Evolutionary conservation across 148 eudicot species (phyloP), one percentile per base, ranked within the genome.

Genomic region (Arbutus unedo): DNA sequence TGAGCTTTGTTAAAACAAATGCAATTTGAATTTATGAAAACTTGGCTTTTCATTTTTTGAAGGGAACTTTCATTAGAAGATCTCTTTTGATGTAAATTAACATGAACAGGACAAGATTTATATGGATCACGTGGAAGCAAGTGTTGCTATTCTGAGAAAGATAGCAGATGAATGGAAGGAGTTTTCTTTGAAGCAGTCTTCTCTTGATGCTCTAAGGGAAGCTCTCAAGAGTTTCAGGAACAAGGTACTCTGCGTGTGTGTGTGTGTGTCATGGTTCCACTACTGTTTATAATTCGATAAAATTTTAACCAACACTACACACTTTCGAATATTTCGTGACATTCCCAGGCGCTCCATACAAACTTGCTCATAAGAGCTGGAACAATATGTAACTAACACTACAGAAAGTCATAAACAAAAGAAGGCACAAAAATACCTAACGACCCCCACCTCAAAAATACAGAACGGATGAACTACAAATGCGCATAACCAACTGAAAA

Each of bases 61-160:
- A 62, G 44, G 82, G n/a, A n/a, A n/a, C n/a, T 4, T 71, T 48
- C 10, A 44, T 49, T 38, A 18, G 9, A 64, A 78, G 49, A 80
- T 21, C 23, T 55, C 6, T 81, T 54, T 77, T 11, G 16, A 82
- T 84, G 44, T 38, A 18, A 79, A 60, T 79, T 87, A 41, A 54
- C 79, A 19, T 55, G 15, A 77, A 79, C 90, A 92, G 98, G 94
- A 91, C 74, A 91, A 89, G 57, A 71, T 91, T 31, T 94, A 94
- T 83, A 83, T 87, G 83, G 95, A 91, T 73, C 88, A 90, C 80
- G 48, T 91, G 49, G 91, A 88, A 82, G 94, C 91, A 74, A 92
- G 96, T 81, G 88, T 91, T 82, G 86, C 87, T 64, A 66, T 88
- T 79, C 68, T 92, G 88, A 92, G 81, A 88, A 94, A 91, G 83